phyloP scores from a whole-genome alignment of 2,329 filamentous ascomycete genomes.

The Volutella citrinella region DNA sequence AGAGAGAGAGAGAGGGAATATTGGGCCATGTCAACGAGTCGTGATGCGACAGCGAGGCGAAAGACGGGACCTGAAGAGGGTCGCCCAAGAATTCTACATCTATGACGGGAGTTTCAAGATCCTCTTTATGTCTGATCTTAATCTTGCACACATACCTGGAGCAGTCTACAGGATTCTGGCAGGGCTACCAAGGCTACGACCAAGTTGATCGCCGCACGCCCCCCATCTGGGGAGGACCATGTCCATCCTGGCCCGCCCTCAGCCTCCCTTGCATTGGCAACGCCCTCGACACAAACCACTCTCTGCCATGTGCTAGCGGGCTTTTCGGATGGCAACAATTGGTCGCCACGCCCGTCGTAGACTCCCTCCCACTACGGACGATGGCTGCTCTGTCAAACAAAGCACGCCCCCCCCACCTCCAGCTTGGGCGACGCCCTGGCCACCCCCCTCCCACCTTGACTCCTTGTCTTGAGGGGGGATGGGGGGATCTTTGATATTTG shows the following conservation, averaged over 20 bases:
- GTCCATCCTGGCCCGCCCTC: constrained; percentile 25
- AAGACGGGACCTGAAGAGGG: too few relatives aligned
- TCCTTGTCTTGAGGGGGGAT: constrained; percentile 27
- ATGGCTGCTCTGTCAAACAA: constrained; percentile 25
- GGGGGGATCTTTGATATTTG: constrained; percentile 33
- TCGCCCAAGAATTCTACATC: constrained; percentile 28
- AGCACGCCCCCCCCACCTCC: constrained; percentile 24
- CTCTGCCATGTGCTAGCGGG: constrained; percentile 35
- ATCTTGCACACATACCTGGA: constrained; percentile 41
- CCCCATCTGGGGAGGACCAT: constrained; percentile 25
- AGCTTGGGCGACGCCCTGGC: constrained; percentile 21
- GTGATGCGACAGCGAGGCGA: too few relatives aligned
- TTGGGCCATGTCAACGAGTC: too few relatives aligned
- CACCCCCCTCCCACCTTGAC: constrained; percentile 18
- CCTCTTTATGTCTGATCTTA: constrained; percentile 35
- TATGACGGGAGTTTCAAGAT: constrained; percentile 20
- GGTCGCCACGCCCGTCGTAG: constrained; percentile 25
- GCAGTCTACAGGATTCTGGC: constrained; percentile 16
- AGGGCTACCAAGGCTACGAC: too few relatives aligned
- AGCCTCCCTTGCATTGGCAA: constrained; percentile 35
- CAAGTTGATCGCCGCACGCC: constrained; percentile 20
- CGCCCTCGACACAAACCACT: constrained; percentile 32
- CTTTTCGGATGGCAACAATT: constrained; percentile 25
- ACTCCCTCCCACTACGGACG: constrained; percentile 25
- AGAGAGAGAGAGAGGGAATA: too few relatives aligned